Base-by-base conservation (phyloP, 176 grass and related monocot species). In the Bromus sterilis region DNA sequence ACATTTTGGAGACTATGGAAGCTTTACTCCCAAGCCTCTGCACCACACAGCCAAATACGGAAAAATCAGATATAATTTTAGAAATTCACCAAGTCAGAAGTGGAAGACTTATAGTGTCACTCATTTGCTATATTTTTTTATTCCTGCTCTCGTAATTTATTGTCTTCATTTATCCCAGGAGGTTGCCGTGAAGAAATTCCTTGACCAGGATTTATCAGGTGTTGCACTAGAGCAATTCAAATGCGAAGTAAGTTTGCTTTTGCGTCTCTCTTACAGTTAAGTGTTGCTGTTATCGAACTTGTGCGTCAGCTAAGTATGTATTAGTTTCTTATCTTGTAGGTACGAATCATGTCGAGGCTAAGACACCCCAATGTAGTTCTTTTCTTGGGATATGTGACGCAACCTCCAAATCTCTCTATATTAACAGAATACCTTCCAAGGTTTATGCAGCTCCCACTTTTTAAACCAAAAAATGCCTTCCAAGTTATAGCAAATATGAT, bases 341-440 rank as follows among this genome's bases (percentile, higher is more conserved):
- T 99, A 61, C 89, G 90, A 57, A 89, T 99, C 68, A 99, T 99
- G 96, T 99, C 84, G 66, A 95, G 93, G 74, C 63, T 99, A 68
- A 92, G 96, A 15, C 96, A 99, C 41, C 96, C 93, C 26, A 99
- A 95, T 91, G 83, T 99, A n/a, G 96, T 99, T 93, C 93, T 99
- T 79, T 99, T 95, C 87, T 91, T 99, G 93, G 96, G 96, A 87
- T 89, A 92, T 72, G 96, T 99, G 82, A 91, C 93, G 61, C 93
- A 92, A 21, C 87, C 96, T 66, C 93, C 96, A 88, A 95, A 99
- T 88, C 93, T 99, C 34, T 99, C 96, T 84, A 99, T 99, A 87
- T 82, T 99, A 66, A 95, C 91, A 3, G 96, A 99, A 65, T 99
- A 91, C 78, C 96, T 95, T 79, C 96, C 96, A 53, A 93, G 96